phyloP scores from a whole-genome alignment of 1,284 basidiomycete genomes.

The Amylostereum areolatum region DNA sequence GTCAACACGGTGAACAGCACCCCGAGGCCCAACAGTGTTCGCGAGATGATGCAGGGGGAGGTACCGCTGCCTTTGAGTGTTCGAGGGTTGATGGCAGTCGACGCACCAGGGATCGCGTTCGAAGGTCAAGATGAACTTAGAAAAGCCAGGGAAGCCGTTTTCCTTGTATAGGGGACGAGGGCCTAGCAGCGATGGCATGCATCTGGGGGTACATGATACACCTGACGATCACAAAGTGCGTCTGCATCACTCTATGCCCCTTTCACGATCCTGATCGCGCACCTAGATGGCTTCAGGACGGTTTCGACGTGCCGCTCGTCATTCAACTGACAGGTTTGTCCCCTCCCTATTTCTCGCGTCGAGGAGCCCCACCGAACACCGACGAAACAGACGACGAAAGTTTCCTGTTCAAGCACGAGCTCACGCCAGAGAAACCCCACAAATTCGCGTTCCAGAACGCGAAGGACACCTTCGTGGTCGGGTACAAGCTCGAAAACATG shows the following conservation, averaged over 20 bases:
- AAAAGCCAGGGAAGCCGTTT: slow-evolving; percentile 96
- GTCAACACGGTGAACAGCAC: no score
- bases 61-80: no score
- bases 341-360: no score
- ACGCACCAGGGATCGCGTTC: no score
- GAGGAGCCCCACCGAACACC: no score
- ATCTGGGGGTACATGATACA: slow-evolving; percentile 97
- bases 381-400: slow-evolving; percentile 91
- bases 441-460: slow-evolving; percentile 85
- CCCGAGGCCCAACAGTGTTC: no score
- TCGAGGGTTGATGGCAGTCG: no score
- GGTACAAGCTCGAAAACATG: slow-evolving; percentile 89
- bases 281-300: slow-evolving; percentile 97
- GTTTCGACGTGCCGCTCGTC: slow-evolving; percentile 92
- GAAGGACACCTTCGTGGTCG: slow-evolving; percentile 94
- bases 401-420: slow-evolving; percentile 94
- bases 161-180: slow-evolving; percentile 98
- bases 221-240: slow-evolving; percentile 94
- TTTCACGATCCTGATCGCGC: no score
- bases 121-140: slow-evolving; percentile 90
- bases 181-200: slow-evolving; percentile 97
- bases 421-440: slow-evolving; percentile 86
- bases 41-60: no score
- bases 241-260: slow-evolving; percentile 6
- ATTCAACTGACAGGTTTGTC: slow-evolving; percentile 84